Percentiles rank a stretch among this genome's conserved stretches.
Conservation (phyloP, 257 asterid genomes). For the Solanum virginianum region DNA sequence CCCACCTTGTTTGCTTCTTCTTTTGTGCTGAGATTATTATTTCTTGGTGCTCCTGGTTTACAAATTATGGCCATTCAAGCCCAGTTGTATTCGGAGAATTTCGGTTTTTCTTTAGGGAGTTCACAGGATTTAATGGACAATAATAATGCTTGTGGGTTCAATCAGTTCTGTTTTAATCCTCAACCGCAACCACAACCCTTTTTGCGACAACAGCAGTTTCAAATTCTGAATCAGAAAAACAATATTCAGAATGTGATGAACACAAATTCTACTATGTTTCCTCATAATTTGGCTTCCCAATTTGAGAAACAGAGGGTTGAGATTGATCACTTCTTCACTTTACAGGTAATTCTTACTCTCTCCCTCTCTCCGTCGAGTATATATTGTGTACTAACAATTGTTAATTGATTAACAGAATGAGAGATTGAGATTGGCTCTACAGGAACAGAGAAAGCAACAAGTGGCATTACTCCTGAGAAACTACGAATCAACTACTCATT, state of each 20-base stretch:
- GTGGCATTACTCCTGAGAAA: constrained; percentile 12
- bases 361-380: not conserved
- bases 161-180: not conserved
- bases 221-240: constrained; percentile 5
- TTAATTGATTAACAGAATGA: constrained; percentile 35
- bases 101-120: constrained; percentile 14
- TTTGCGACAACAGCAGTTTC: constrained; percentile 12
- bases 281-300: constrained; percentile 16
- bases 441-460: constrained; percentile 43
- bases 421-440: constrained; percentile 35
- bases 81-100: constrained; percentile 35
- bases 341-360: constrained; percentile 31
- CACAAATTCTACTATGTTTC: not conserved
- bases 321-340: constrained; percentile 34
- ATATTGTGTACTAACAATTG: not conserved
- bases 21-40: not conserved
- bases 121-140: constrained; percentile 32
- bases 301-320: constrained; percentile 31
- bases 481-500: constrained; percentile 34
- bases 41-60: not conserved
- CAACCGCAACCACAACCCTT: not conserved
- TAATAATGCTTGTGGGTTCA: constrained; percentile 27
- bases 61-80: constrained; percentile 51
- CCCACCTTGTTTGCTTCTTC: not conserved
- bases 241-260: not conserved